Percentiles rank a stretch among this genome's conserved stretches.
phyloP scores from a whole-genome alignment of 441 rosid species.

The Pelargonium citronellum region DNA sequence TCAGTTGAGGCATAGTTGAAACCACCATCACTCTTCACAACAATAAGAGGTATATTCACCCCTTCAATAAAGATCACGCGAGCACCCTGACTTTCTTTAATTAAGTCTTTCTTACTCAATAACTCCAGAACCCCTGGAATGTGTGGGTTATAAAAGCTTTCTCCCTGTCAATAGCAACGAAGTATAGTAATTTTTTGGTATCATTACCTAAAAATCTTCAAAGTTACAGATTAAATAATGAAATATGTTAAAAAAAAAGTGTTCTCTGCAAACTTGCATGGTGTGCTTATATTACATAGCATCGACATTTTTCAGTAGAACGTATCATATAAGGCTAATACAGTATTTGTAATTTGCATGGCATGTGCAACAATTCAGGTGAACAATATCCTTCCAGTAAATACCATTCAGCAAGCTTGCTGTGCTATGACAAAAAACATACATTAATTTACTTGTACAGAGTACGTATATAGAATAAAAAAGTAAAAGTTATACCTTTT shows the following conservation, averaged over 20 bases:
- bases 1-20: slow-evolving; percentile 92
- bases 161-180: slow-evolving; percentile 56
- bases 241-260: background rate
- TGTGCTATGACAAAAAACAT: background rate
- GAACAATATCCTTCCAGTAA: background rate
- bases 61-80: slow-evolving; percentile 79
- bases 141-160: slow-evolving; percentile 82
- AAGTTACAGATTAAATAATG: background rate
- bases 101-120: slow-evolving; percentile 52
- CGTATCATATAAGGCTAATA: background rate
- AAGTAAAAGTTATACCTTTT: slow-evolving; percentile 42
- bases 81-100: slow-evolving; percentile 82
- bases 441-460: too few species aligned
- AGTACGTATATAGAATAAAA: too few species aligned
- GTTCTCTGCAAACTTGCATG: background rate
- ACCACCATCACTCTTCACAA: slow-evolving; percentile 93
- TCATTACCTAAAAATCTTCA: too few species aligned
- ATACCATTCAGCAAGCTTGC: background rate
- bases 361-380: background rate
- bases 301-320: background rate
- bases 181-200: background rate
- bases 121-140: slow-evolving; percentile 54
- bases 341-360: background rate
- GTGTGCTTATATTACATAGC: background rate
- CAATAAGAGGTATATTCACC: slow-evolving; percentile 68